These are phyloP conservation scores for Nicotiana tabacum DNA, from an alignment of 257 asterid species.

Conservation along the genomic window DNA sequence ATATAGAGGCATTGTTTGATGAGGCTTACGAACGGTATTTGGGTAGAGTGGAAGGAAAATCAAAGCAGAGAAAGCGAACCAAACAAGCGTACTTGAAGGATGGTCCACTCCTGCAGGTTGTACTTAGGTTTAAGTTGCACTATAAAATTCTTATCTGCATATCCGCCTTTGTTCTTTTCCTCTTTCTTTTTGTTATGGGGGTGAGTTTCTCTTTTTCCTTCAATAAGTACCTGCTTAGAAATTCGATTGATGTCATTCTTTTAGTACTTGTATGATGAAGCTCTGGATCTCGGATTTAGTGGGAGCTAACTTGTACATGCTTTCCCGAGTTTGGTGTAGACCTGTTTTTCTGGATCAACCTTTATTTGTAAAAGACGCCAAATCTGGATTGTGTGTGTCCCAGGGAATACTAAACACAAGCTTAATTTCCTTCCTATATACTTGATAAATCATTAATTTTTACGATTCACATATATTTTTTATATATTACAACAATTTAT, in stretches of 20 bases:
- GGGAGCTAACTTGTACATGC: background rate
- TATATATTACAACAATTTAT: background rate
- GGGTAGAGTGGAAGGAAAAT: conserved; percentile 72
- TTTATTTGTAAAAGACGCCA: background rate
- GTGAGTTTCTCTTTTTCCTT: background rate
- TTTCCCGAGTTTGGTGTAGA: background rate
- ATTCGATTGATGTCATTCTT: background rate
- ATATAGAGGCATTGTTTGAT: conserved; percentile 62
- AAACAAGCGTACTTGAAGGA: conserved; percentile 51
- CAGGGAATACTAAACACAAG: background rate
- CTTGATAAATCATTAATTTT: background rate
- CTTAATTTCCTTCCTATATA: background rate
- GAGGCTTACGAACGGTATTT: conserved; percentile 71
- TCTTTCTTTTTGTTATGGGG: background rate
- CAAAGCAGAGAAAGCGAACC: conserved; percentile 76
- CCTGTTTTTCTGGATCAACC: background rate
- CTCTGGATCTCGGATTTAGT: background rate
- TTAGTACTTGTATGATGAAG: background rate
- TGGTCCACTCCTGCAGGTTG: conserved; percentile 52
- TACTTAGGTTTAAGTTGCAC: conserved; percentile 1
- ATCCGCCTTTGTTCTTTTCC: background rate
- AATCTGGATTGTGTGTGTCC: background rate
- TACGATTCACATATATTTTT: background rate
- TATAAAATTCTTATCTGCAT: background rate
- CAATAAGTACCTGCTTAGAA: background rate